These are phyloP conservation scores for Hyphopichia burtonii DNA, from an alignment of 1,139 yeast genomes.

Conservation along the genomic window DNA sequence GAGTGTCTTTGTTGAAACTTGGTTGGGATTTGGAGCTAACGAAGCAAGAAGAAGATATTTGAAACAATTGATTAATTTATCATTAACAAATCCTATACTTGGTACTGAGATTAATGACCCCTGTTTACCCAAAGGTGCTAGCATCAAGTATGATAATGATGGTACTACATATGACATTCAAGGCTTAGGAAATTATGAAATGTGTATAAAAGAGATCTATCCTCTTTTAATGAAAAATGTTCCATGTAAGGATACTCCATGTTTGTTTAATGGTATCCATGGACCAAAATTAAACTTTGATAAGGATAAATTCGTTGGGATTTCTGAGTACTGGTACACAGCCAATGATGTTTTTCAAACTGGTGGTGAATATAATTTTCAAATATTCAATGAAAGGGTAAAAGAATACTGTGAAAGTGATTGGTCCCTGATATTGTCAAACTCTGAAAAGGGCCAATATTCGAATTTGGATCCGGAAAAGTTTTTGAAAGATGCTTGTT, in stretches of 20 bases:
- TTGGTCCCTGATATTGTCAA: slow-evolving; percentile 54
- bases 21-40: slow-evolving; percentile 86
- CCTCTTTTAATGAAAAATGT: slow-evolving; percentile 67
- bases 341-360: slow-evolving; percentile 77
- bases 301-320: slow-evolving; percentile 73
- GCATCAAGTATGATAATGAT: slow-evolving; percentile 36
- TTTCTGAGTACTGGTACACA: slow-evolving; percentile 84
- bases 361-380: slow-evolving; percentile 73
- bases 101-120: slow-evolving; percentile 54
- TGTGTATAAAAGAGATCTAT: slow-evolving; percentile 64
- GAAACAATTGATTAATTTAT: slow-evolving; percentile 42
- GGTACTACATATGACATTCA: slow-evolving; percentile 47
- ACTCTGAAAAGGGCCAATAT: slow-evolving; percentile 52
- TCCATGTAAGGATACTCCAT: slow-evolving; percentile 75
- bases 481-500: slow-evolving; percentile 64
- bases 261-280: slow-evolving; percentile 78
- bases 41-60: slow-evolving; percentile 69
- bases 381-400: slow-evolving; percentile 58
- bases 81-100: slow-evolving; percentile 20
- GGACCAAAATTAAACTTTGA: slow-evolving; percentile 71
- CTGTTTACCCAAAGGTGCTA: slow-evolving; percentile 65
- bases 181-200: slow-evolving; percentile 70
- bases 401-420: slow-evolving; percentile 64
- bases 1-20: slow-evolving; percentile 76
- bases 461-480: slow-evolving; percentile 46